Evolutionary conservation across 2,329 filamentous ascomycete species (phyloP).

Genomic region (Canariomyces notabilis): DNA sequence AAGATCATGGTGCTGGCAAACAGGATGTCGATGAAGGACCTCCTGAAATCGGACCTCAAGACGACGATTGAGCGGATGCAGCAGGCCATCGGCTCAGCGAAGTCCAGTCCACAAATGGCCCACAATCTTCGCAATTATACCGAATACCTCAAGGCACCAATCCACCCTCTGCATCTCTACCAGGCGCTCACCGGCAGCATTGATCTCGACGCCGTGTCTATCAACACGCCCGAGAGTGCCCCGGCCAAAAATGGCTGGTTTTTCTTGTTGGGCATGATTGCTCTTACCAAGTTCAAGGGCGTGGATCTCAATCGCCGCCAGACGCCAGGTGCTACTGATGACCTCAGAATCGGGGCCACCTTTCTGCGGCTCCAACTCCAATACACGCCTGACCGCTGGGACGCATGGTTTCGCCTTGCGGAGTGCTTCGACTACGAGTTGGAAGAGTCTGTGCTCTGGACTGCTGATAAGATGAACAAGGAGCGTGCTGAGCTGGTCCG

Average conservation of each 20-base stretch:
- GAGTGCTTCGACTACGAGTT: constrained; percentile 85
- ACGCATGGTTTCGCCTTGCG: constrained; percentile 83
- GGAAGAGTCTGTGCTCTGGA: constrained; percentile 84
- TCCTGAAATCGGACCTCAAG: constrained; percentile 87
- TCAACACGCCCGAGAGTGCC: constrained; percentile 63
- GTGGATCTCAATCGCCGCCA: constrained; percentile 68
- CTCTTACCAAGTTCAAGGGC: constrained; percentile 75
- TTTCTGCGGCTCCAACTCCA: constrained; percentile 80
- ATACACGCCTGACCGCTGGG: constrained; percentile 76
- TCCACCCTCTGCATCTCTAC: constrained; percentile 76
- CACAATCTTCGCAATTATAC: constrained; percentile 82
- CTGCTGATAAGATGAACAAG: constrained; percentile 86
- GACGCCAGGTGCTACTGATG: constrained; percentile 73
- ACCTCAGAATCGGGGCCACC: constrained; percentile 73
- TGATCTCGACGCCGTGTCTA: constrained; percentile 64
- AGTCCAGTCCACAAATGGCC: constrained; percentile 72
- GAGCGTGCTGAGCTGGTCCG: constrained; percentile 68
- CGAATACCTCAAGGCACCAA: constrained; percentile 73
- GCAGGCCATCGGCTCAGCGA: constrained; percentile 73
- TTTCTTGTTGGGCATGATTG: constrained; percentile 82
- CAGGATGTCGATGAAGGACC: constrained; percentile 81
- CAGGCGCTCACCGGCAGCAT: constrained; percentile 75
- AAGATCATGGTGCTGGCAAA: constrained; percentile 77
- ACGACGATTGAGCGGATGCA: constrained; percentile 90
- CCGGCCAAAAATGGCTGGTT: constrained; percentile 85